Base-by-base conservation (phyloP, 2,329 filamentous ascomycete species). In the Aspergillus bombycis region DNA sequence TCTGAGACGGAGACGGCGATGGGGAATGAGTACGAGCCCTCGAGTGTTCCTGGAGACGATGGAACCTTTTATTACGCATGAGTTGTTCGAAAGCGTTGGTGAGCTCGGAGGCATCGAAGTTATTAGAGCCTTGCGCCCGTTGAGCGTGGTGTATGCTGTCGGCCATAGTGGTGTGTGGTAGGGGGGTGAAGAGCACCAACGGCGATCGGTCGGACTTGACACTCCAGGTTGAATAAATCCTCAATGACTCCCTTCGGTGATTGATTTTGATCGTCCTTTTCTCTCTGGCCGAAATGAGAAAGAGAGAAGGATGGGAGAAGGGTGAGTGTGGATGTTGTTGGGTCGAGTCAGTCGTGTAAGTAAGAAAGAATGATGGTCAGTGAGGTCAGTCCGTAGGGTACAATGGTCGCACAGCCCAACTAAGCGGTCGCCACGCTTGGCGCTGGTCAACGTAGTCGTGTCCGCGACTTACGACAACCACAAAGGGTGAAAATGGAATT, bases 11-110 rank as follows among this genome's bases (percentile, higher is more conserved):
- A 38, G 82, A 81, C 46, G 83, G 89, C 41, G 89, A 90, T 57
- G 83, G 82, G 45, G 83, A 84, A 36, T 84, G 82, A 38, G 87
- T 84, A 65, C 85, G 83, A 38, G 89, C 88, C 61, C 84, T 82
- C 43, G 83, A 81, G 43, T 82, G 81, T 69, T 88, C 86, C 71
- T 90, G 88, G 57, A 97, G 84, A 67, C 94, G 91, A 76, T 92
- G 94, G 83, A 97, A 88, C 77, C 93, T 88, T 82, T 92, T 94
- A 62, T 91, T 93, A 77, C 92, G 90, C 74, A 98, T 85, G 65
- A 96, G 83, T 68, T 93, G 90, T 76, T 96, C 92, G 78, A 97
- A 97, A 74, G 93, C 91, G 72, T 90, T 82, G 58, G 91, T 90
- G 72, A 98, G 82, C 64, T 93, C 91, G 72, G 88, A 85, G 30